Base-by-base conservation (phyloP, 2,329 filamentous ascomycete species). In the Apiospora rasikravindrae region DNA sequence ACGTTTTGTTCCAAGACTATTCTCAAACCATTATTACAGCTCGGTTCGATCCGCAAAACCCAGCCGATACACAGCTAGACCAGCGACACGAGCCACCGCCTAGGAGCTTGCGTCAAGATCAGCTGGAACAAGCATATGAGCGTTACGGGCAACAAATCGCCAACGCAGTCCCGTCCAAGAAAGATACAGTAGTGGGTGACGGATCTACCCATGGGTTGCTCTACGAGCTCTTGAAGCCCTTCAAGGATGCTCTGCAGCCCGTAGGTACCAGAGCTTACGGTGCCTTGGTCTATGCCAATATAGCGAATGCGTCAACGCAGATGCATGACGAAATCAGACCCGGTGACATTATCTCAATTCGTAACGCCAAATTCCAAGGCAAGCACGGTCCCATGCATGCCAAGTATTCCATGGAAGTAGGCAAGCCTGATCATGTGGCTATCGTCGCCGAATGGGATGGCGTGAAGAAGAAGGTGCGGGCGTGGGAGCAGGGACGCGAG, bases 361-460 rank as follows among this genome's bases (percentile, higher is more conserved):
- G 96, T 76, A 98, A 98, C 77, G 93, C 95, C 51, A 93, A 92
- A 76, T 98, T 99, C 84, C 94, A 98, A 82, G 96, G 96, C 73
- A 97, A 98, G 82, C 94, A 96, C 77, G 96, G 96, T 1, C 89
- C 95, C 5, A 95, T 99, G 93, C 95, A 98, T 80, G 93, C 94
- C 76, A 98, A 98, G 82, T 99, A 99, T 82, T 92, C 88, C 68
- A 86, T 90, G 70, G 96, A 99, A 77, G 94, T 98, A 0, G 95
- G 95, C 75, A 96, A 94, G 80, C 90, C 90, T 4, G 94, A 96
- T 75, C 96, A 99, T 78, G 96, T 98, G 0, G 96, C 90, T 2
- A 86, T 99, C 2, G 96, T 99, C 4, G 90, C 94, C 13, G 96
- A 99, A 81, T 99, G 96, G 96, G 96, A 99, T 81, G 96, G 96